Conservation (phyloP, 805 yeast species). For the Barnettozyma populi region DNA sequence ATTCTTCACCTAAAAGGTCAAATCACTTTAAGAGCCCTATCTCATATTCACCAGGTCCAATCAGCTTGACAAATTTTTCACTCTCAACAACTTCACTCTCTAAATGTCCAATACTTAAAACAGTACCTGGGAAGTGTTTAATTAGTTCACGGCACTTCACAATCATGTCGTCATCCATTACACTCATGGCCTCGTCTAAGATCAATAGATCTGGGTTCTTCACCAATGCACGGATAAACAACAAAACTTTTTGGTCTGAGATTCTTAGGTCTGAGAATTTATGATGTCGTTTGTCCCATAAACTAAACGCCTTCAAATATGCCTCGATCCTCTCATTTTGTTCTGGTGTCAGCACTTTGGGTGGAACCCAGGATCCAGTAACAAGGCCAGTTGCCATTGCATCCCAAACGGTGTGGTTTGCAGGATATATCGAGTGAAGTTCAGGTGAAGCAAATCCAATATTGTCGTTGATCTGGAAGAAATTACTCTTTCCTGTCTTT, state of each 20-base stretch:
- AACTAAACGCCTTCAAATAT: slow-evolving; percentile 41
- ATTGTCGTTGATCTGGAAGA: slow-evolving; percentile 69
- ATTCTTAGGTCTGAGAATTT: slow-evolving; percentile 52
- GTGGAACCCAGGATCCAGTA: slow-evolving; percentile 59
- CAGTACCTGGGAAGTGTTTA: slow-evolving; percentile 59
- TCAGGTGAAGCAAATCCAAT: slow-evolving; percentile 93
- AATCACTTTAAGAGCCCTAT: slow-evolving; percentile 15
- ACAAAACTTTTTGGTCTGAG: slow-evolving; percentile 70
- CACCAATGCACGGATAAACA: slow-evolving; percentile 72
- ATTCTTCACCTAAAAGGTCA: too few species aligned
- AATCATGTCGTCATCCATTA: slow-evolving; percentile 67
- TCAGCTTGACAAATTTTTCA: slow-evolving; percentile 37
- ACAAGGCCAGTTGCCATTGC: slow-evolving; percentile 69
- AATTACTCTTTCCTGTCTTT: slow-evolving; percentile 67
- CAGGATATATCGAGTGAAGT: slow-evolving; percentile 81
- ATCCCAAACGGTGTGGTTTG: slow-evolving; percentile 43
- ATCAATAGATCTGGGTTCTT: slow-evolving; percentile 75
- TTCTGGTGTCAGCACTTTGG: slow-evolving; percentile 32
- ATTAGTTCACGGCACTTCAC: slow-evolving; percentile 48
- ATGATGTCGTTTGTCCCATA: slow-evolving; percentile 33
- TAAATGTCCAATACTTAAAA: slow-evolving; percentile 77
- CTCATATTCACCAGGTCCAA: slow-evolving; percentile 33
- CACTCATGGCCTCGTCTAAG: slow-evolving; percentile 89
- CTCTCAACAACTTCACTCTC: slow-evolving; percentile 70
- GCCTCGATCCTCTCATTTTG: slow-evolving; percentile 37